Conservation (phyloP, 2,329 filamentous ascomycete species). For the Cladorrhinum sp. region DNA sequence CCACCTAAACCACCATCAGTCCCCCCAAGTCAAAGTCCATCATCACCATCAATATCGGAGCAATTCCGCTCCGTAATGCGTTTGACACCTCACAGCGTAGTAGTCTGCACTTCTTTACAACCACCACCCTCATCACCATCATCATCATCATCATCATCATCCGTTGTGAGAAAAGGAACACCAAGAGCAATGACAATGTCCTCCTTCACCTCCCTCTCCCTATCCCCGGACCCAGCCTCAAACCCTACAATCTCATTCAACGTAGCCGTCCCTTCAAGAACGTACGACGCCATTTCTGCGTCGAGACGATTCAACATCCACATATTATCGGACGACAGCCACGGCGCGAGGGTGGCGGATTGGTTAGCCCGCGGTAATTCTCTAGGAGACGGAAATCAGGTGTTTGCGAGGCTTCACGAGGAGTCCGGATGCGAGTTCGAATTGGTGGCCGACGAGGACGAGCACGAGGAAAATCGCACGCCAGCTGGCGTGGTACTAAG, state of each 20-base stretch:
- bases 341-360: constrained; percentile 50
- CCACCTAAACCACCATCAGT: neutral
- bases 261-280: constrained; percentile 54
- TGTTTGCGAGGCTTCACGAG: constrained; percentile 38
- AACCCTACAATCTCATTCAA: constrained; percentile 56
- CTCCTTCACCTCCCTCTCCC: constrained; percentile 55
- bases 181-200: constrained; percentile 57
- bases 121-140: neutral
- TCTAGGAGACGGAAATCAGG: constrained; percentile 30
- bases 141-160: too few species aligned
- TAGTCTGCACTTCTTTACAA: constrained; percentile 49
- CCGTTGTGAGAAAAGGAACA: too few species aligned
- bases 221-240: constrained; percentile 45
- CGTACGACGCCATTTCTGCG: constrained; percentile 52
- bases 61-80: constrained; percentile 54
- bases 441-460: too few species aligned
- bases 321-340: constrained; percentile 45
- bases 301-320: constrained; percentile 55
- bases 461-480: too few species aligned
- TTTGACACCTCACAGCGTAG: constrained; percentile 51
- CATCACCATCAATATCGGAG: constrained; percentile 32
- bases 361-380: constrained; percentile 51
- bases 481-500: too few species aligned
- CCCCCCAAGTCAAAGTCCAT: neutral
- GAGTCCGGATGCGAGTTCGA: constrained; percentile 28